Conservation (phyloP, 2,329 filamentous ascomycete genomes). For the Botrytis fabae region DNA sequence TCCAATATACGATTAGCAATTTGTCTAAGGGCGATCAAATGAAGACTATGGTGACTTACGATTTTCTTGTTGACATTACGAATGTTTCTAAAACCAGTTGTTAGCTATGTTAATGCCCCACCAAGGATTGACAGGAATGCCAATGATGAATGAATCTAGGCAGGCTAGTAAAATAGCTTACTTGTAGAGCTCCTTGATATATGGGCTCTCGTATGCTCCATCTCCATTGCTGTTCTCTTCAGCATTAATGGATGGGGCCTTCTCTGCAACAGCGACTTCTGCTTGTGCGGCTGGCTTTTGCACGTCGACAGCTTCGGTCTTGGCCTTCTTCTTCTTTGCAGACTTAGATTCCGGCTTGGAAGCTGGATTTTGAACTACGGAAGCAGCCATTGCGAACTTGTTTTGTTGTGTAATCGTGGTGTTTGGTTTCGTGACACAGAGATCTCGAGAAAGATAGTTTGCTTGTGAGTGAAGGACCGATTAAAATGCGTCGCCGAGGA, state of each 20-base stretch:
- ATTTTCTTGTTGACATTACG: conserved; percentile 95
- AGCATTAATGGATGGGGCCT: conserved; percentile 51
- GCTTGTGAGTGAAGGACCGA: not conserved
- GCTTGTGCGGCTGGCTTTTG: conserved; percentile 53
- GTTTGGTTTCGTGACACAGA: conserved; percentile 50
- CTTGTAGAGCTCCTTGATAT: conserved; percentile 90
- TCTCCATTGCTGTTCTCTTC: conserved; percentile 46
- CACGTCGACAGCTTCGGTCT: conserved; percentile 49
- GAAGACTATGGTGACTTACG: conserved; percentile 53
- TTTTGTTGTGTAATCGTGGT: not conserved
- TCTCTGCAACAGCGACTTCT: conserved; percentile 51
- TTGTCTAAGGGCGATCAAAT: not conserved
- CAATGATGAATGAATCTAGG: conserved; percentile 18
- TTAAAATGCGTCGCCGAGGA: not conserved
- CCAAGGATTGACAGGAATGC: not conserved
- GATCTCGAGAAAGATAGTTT: not conserved
- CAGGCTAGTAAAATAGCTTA: conserved; percentile 47
- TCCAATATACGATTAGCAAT: conserved; percentile 28
- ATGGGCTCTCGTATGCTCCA: conserved; percentile 67
- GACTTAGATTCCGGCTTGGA: conserved; percentile 63
- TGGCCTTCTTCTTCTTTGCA: conserved; percentile 68
- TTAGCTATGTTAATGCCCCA: not conserved
- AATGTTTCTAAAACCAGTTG: conserved; percentile 64
- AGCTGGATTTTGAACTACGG: conserved; percentile 63
- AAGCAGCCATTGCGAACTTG: conserved; percentile 58